These are phyloP conservation scores for Amylocystis lapponica DNA, from an alignment of 768 basidiomycete genomes.

Conservation along the genomic window DNA sequence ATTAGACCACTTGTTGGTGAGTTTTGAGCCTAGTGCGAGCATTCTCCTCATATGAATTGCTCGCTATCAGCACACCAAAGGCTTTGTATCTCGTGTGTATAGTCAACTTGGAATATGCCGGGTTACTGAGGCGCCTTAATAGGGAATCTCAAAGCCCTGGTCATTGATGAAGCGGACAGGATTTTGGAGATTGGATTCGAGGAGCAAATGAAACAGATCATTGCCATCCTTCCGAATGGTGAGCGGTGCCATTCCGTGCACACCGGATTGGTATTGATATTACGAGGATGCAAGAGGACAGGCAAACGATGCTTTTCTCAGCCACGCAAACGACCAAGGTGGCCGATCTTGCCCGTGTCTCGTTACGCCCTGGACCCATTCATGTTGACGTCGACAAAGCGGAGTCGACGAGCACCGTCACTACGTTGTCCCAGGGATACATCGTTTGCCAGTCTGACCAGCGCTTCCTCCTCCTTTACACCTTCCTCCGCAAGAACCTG, in stretches of 20 bases:
- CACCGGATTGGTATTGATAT: not conserved
- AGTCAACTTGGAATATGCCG: too few species aligned
- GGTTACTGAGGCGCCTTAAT: slow-evolving; percentile 95
- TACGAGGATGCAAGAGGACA: slow-evolving; percentile 47
- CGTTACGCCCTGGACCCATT: slow-evolving; percentile 80
- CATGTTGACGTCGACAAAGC: slow-evolving; percentile 86
- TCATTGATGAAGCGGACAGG: slow-evolving; percentile 92
- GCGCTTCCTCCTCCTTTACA: slow-evolving; percentile 87
- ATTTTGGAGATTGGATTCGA: slow-evolving; percentile 95
- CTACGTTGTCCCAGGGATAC: slow-evolving; percentile 92
- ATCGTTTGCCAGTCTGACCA: slow-evolving; percentile 88
- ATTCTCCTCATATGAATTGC: too few species aligned
- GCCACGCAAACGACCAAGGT: slow-evolving; percentile 96
- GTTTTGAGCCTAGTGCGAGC: too few species aligned
- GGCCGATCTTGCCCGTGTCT: slow-evolving; percentile 86
- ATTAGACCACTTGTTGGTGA: too few species aligned
- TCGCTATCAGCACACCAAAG: too few species aligned
- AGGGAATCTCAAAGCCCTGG: slow-evolving; percentile 81
- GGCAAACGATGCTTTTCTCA: slow-evolving; percentile 93
- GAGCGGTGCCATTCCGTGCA: slow-evolving; percentile 46
- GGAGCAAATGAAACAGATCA: slow-evolving; percentile 92
- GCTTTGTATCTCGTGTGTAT: too few species aligned
- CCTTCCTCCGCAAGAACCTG: slow-evolving; percentile 84
- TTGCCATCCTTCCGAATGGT: slow-evolving; percentile 79
- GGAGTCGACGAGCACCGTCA: slow-evolving; percentile 74